These are phyloP conservation scores for Hericium rajendrae DNA, from an alignment of 768 basidiomycete species.

Conservation along the genomic window DNA sequence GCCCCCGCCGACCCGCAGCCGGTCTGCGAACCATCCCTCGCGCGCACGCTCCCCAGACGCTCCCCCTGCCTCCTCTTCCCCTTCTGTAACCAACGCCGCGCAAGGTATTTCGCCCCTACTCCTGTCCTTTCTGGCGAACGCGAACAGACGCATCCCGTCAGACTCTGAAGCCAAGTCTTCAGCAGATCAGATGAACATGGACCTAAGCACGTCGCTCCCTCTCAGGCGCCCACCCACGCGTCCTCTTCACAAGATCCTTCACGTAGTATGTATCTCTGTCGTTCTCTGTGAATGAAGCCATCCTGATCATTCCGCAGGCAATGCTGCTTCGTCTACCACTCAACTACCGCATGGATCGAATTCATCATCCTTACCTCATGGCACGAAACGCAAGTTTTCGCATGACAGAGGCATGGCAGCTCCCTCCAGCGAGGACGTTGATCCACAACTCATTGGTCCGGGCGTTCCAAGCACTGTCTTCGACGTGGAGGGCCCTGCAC, in stretches of 20 bases:
- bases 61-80: not conserved
- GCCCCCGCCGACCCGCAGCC: not conserved
- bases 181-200: not conserved
- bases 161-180: slow-evolving; percentile 4
- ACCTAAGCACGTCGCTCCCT: not conserved
- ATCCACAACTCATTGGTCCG: slow-evolving; percentile 58
- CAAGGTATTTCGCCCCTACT: not conserved
- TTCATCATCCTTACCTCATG: slow-evolving; percentile 30
- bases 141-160: slow-evolving; percentile 6
- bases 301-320: slow-evolving; percentile 18
- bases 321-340: slow-evolving; percentile 60
- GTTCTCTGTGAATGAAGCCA: not conserved
- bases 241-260: not conserved
- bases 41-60: not conserved
- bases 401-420: slow-evolving; percentile 45
- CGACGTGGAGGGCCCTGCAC: slow-evolving; percentile 54
- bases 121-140: not conserved
- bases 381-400: slow-evolving; percentile 80
- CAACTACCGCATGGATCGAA: slow-evolving; percentile 12
- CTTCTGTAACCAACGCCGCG: not conserved
- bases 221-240: not conserved
- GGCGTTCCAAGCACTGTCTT: slow-evolving; percentile 54
- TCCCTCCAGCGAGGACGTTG: slow-evolving; percentile 53
- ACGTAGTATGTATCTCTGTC: not conserved
- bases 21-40: not conserved